Conservation (phyloP, 1,139 yeast species). For the Kodamaea arcana region DNA sequence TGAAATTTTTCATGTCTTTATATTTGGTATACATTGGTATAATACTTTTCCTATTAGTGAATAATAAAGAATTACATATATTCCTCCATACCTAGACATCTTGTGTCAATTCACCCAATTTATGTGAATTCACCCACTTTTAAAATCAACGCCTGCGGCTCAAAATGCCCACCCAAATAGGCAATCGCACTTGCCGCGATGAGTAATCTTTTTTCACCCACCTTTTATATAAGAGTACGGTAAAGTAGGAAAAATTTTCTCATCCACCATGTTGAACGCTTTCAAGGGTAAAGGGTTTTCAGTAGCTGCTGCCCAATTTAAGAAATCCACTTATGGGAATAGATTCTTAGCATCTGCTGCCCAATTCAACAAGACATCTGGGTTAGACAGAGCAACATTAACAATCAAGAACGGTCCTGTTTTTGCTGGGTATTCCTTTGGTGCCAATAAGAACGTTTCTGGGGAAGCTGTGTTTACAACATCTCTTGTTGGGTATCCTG, state of each 20-base stretch:
- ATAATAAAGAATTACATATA: no score
- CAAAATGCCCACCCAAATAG: slow-evolving; percentile 20
- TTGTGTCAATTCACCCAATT: no score
- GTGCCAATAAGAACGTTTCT: slow-evolving; percentile 84
- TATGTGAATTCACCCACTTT: no score
- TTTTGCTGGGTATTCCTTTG: slow-evolving; percentile 89
- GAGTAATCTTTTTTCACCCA: slow-evolving; percentile 25
- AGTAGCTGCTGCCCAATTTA: slow-evolving; percentile 44
- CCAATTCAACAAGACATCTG: slow-evolving; percentile 34
- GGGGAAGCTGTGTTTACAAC: slow-evolving; percentile 99
- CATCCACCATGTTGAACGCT: slow-evolving; percentile 11
- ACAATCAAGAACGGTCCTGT: slow-evolving; percentile 92
- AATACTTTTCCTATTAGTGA: no score
- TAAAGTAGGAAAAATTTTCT: slow-evolving; percentile 6
- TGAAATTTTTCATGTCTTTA: not conserved
- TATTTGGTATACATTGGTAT: no score
- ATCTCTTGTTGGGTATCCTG: slow-evolving; percentile 96
- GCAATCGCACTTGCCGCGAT: slow-evolving; percentile 38
- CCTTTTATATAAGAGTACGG: not conserved
- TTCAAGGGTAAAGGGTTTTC: slow-evolving; percentile 20
- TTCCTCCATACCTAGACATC: no score
- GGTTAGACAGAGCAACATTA: slow-evolving; percentile 78
- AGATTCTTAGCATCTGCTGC: slow-evolving; percentile 41
- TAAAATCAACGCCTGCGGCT: no score
- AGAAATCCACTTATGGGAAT: slow-evolving; percentile 27